These are phyloP conservation scores for Yamadazyma atlantica DNA, from an alignment of 1,139 yeast genomes.

Conservation along the genomic window DNA sequence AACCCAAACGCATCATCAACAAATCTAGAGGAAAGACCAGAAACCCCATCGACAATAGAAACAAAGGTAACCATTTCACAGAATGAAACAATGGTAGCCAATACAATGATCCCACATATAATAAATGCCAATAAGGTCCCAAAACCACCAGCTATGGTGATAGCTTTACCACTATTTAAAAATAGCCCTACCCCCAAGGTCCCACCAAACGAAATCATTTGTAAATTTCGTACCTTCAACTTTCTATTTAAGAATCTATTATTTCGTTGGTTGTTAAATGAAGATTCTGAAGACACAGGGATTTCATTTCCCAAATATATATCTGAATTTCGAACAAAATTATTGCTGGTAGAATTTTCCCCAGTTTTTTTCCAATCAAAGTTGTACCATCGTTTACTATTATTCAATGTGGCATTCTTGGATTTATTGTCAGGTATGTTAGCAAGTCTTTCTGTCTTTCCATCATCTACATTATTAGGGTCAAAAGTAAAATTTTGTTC, in stretches of 20 bases:
- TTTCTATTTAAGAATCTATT: conserved; percentile 43
- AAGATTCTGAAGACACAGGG: conserved; percentile 13
- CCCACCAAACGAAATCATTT: conserved; percentile 82
- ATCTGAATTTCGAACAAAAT: conserved; percentile 10
- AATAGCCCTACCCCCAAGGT: conserved; percentile 82
- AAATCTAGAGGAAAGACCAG: conserved; percentile 73
- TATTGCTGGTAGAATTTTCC: conserved; percentile 5
- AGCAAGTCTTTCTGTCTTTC: background rate
- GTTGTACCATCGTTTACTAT: conserved; percentile 14
- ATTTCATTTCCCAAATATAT: conserved; percentile 9
- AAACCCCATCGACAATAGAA: conserved; percentile 79
- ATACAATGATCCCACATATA: conserved; percentile 65
- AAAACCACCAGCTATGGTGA: conserved; percentile 78
- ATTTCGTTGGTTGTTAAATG: conserved; percentile 6
- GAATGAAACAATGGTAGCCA: conserved; percentile 70
- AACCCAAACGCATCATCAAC: conserved; percentile 87
- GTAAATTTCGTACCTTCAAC: conserved; percentile 67
- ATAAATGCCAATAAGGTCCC: conserved; percentile 74
- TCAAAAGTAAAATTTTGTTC: conserved; percentile 30
- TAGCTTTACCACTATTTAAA: conserved; percentile 74
- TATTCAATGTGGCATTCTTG: conserved; percentile 7
- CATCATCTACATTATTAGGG: conserved; percentile 9
- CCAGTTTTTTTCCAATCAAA: conserved; percentile 13
- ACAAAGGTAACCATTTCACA: conserved; percentile 86
- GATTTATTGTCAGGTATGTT: conserved; percentile 8